Evolutionary conservation across 441 rosid genomes (phyloP), one percentile per base, ranked within the genome.

Genomic region (Gossypium schwendimanii): DNA sequence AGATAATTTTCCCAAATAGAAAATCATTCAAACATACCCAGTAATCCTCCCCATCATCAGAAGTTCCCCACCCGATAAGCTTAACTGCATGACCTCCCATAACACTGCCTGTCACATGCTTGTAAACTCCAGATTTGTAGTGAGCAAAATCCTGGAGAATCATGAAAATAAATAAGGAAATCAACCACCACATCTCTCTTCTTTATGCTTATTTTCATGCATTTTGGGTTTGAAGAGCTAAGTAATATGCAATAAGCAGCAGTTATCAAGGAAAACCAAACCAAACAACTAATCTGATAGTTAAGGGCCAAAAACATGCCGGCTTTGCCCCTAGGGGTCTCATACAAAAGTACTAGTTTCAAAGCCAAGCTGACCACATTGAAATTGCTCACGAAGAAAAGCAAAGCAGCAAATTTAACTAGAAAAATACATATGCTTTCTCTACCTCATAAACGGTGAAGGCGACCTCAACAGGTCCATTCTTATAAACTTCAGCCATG

Each of bases 71-170:
- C 1, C 98, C 97, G 50, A 94, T 90, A 65, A 94, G 88, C 79
- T 91, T 94, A 76, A 91, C 98, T 59, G 97, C 97, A 76, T 92
- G 97, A 55, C 98, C 97, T 71, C 97, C 98, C 85, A 94, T 62
- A 55, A 77, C 79, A 63, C 3, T 69, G 70, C 97, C 97, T 0
- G 91, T 84, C 44, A 90, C 72, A 77, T 94, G 94, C 77, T 88
- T 90, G 86, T 94, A 94, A 61, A 94, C 93, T 60, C 98, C 97
- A 1, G 91, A 87, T 80, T 87, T 90, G 76, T 94, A 94, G 79
- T 92, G 92, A 28, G 98, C 98, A 62, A 94, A 94, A 82, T 94
- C 99, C 98, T 94, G 80, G 1, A 50, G 75, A 68, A 61, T n/a
- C 61, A 21, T 0, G 47, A 74, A 18, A 53, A 45, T 15, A 39